Conservation (phyloP, 768 basidiomycete genomes). For the Hypholoma fasciculare region DNA sequence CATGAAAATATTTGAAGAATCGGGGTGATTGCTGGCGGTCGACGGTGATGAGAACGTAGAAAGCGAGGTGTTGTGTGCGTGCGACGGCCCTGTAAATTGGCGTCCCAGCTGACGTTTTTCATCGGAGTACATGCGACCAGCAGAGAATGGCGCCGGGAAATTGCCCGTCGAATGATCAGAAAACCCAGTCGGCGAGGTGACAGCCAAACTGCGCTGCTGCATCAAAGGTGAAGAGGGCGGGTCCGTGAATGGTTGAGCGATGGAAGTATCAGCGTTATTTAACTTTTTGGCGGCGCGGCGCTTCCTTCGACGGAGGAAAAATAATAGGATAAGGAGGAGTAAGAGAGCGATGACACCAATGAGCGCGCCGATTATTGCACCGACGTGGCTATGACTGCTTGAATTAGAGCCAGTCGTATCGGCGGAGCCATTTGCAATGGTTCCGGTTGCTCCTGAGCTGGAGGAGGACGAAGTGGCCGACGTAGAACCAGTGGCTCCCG, state of each 20-base stretch:
- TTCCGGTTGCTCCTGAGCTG: background rate
- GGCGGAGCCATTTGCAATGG: background rate
- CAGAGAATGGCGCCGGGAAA: background rate
- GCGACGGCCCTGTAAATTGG: background rate
- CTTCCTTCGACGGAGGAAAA: background rate
- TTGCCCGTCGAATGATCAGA: background rate
- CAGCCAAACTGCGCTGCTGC: background rate
- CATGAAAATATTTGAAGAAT: background rate
- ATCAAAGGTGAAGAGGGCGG: background rate
- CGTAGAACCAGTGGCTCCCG: background rate
- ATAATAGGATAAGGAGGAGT: background rate
- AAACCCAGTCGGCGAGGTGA: background rate
- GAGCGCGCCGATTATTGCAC: background rate
- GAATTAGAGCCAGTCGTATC: background rate
- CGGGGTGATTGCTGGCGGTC: background rate
- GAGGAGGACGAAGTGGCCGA: background rate
- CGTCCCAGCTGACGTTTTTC: background rate
- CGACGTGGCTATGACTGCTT: background rate
- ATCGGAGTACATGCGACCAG: background rate
- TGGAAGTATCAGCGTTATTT: background rate
- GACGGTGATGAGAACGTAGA: constrained; percentile 3
- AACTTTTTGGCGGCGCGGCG: background rate
- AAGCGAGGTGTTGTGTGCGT: background rate
- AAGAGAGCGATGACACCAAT: background rate
- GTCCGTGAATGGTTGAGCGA: background rate